phyloP scores from a whole-genome alignment of 805 yeast genomes.

The Ogataea sp. region DNA sequence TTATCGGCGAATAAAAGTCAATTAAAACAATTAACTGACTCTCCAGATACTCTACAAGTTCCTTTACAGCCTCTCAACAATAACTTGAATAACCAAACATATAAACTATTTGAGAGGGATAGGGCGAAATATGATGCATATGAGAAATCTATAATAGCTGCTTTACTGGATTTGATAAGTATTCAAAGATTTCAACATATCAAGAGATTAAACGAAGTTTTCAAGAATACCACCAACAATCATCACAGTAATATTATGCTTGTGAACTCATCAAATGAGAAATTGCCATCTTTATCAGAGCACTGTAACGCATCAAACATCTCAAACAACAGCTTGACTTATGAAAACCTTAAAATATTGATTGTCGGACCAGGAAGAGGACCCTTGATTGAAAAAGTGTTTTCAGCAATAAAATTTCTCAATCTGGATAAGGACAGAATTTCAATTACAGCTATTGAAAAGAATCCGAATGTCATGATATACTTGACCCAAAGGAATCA shows the following conservation, averaged over 20 bases:
- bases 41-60: slow-evolving; percentile 17
- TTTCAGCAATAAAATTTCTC: slow-evolving; percentile 31
- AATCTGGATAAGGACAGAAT: slow-evolving; percentile 16
- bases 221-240: background rate
- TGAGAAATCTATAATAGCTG: slow-evolving; percentile 51
- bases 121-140: slow-evolving; percentile 60
- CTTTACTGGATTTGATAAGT: slow-evolving; percentile 32
- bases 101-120: slow-evolving; percentile 68
- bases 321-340: background rate
- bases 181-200: slow-evolving; percentile 13
- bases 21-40: slow-evolving; percentile 1
- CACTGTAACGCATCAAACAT: background rate
- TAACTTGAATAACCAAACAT: slow-evolving; percentile 50
- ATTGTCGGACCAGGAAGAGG: slow-evolving; percentile 90
- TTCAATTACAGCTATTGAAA: slow-evolving; percentile 59
- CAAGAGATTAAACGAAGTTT: slow-evolving; percentile 2
- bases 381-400: slow-evolving; percentile 54
- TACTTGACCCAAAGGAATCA: slow-evolving; percentile 41
- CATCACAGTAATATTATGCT: too few species aligned
- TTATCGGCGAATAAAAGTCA: slow-evolving; percentile 6
- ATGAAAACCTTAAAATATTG: slow-evolving; percentile 30
- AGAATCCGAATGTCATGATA: slow-evolving; percentile 53
- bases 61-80: slow-evolving; percentile 71
- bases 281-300: slow-evolving; percentile 15
- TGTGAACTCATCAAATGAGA: too few species aligned